Percentiles rank a stretch among this genome's conserved stretches.
Evolutionary conservation across 2,329 filamentous ascomycete species (phyloP).

Genomic region (Nannizzia gypsea): DNA sequence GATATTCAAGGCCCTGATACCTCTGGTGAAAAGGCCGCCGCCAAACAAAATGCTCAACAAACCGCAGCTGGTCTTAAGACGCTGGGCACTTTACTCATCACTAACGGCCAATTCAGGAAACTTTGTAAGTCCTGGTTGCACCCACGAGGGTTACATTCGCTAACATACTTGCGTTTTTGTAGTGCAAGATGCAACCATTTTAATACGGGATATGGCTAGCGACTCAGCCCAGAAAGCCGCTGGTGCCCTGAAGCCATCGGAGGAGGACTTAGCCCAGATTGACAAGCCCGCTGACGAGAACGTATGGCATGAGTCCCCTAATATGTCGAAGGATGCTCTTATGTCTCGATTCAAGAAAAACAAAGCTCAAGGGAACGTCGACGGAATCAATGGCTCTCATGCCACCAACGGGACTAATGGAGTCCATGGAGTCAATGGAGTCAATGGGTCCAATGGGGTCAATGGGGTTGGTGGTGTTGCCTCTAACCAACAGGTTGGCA

Average conservation of each 20-base stretch:
- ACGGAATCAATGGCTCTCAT: neutral
- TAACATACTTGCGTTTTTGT: conserved; percentile 16
- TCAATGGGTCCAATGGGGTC: conserved; percentile 28
- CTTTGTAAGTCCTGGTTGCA: conserved; percentile 49
- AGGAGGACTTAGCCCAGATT: conserved; percentile 64
- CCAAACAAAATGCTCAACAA: conserved; percentile 71
- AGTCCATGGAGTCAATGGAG: conserved; percentile 29
- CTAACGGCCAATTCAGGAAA: conserved; percentile 93
- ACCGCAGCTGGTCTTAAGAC: conserved; percentile 77
- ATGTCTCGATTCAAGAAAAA: conserved; percentile 52
- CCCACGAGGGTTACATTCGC: conserved; percentile 13
- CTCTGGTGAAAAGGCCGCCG: conserved; percentile 62
- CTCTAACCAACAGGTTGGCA: conserved; percentile 17
- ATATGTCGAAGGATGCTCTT: conserved; percentile 58
- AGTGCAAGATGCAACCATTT: conserved; percentile 66
- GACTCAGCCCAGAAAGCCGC: conserved; percentile 77
- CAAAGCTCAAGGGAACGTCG: conserved; percentile 18
- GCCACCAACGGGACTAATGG: neutral
- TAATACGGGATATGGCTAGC: conserved; percentile 81
- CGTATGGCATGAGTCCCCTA: conserved; percentile 80
- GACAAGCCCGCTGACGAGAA: conserved; percentile 82
- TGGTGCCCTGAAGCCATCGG: conserved; percentile 59
- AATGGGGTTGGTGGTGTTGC: conserved; percentile 39
- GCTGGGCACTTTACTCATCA: conserved; percentile 77
- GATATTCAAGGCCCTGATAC: conserved; percentile 50